These are phyloP conservation scores for Podospora comata DNA, from an alignment of 495 filamentous ascomycete species.

Conservation along the genomic window DNA sequence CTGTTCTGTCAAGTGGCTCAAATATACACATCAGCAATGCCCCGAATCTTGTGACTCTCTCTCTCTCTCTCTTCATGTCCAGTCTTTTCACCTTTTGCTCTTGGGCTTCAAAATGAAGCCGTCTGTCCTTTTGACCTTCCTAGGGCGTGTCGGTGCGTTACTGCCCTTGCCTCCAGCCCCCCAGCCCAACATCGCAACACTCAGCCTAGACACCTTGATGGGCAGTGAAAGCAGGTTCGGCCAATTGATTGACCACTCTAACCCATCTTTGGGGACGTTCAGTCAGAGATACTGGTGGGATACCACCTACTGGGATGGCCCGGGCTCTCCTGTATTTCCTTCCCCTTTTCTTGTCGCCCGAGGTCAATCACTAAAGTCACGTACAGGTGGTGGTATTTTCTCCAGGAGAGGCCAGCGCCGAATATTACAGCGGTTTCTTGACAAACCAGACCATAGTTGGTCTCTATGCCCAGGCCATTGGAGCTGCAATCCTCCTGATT, in stretches of 20 bases:
- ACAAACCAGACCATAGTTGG: slow-evolving; percentile 50
- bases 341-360: not conserved
- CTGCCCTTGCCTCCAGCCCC: not conserved
- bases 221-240: slow-evolving; percentile 41
- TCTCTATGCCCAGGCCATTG: slow-evolving; percentile 47
- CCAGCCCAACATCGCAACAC: not conserved
- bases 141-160: not conserved
- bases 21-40: not conserved
- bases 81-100: not conserved
- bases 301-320: slow-evolving; percentile 48
- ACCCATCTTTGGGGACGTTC: slow-evolving; percentile 54
- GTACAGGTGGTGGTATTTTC: slow-evolving; percentile 48
- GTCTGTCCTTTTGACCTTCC: not conserved
- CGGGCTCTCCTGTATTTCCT: slow-evolving; percentile 50
- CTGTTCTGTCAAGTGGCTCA: not conserved
- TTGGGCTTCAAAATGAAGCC: not conserved
- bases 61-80: not conserved
- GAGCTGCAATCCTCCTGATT: slow-evolving; percentile 52
- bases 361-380: not conserved
- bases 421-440: slow-evolving; percentile 47
- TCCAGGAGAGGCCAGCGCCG: slow-evolving; percentile 53
- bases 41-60: not conserved
- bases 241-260: slow-evolving; percentile 54
- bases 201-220: not conserved
- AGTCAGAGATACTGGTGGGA: slow-evolving; percentile 53